Conservation (phyloP, 257 asterid genomes). For the Salvia hispanica region DNA sequence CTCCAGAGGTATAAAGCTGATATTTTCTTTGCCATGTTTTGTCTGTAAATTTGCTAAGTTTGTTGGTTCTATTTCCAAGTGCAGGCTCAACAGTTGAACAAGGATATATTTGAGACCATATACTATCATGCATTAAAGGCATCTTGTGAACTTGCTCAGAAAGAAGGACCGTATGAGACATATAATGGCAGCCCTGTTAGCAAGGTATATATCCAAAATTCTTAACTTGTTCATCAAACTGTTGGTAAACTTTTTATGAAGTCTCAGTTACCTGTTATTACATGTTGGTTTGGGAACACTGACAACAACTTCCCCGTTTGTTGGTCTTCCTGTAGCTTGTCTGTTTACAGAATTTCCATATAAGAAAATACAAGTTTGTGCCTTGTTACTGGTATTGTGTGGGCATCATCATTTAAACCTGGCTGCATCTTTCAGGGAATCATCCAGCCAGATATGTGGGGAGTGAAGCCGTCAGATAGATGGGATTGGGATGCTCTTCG, state of each 20-base stretch:
- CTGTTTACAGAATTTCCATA: no score
- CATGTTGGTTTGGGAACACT: background rate
- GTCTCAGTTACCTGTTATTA: background rate
- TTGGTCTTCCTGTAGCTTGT: no score
- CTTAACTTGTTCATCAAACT: no score
- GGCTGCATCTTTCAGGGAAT: slow-evolving; percentile 58
- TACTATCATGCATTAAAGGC: slow-evolving; percentile 90
- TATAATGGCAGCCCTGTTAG: slow-evolving; percentile 88
- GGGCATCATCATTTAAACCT: background rate
- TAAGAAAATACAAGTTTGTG: no score
- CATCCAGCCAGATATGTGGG: slow-evolving; percentile 99
- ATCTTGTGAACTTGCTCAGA: slow-evolving; percentile 78
- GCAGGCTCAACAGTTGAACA: slow-evolving; percentile 96
- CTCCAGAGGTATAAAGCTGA: slow-evolving; percentile 72
- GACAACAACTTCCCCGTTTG: background rate
- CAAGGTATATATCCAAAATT: slow-evolving; percentile 51
- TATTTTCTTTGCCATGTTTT: background rate
- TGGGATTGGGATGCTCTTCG: slow-evolving; percentile 94
- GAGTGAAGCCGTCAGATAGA: slow-evolving; percentile 69
- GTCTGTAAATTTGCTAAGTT: background rate
- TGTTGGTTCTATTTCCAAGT: slow-evolving; percentile 6
- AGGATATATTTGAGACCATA: slow-evolving; percentile 92
- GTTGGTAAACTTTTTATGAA: background rate
- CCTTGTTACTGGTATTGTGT: background rate
- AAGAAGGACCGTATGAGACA: slow-evolving; percentile 81